These are phyloP conservation scores for Euptelea pleiosperma DNA, from an alignment of 164 flowering plant genomes.

Conservation along the genomic window DNA sequence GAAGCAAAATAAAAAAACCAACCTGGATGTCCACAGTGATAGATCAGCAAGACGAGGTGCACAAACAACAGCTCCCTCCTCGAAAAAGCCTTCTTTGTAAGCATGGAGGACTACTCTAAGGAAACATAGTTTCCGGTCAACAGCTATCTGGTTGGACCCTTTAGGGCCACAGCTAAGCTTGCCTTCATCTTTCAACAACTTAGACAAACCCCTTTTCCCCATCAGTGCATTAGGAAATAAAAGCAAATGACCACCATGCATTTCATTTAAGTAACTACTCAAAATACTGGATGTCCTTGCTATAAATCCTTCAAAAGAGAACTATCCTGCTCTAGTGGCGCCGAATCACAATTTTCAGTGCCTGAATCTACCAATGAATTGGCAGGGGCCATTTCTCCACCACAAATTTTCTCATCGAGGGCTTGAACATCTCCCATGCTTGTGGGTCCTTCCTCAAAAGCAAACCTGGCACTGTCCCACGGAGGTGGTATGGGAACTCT, in stretches of 20 bases:
- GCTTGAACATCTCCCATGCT: slow-evolving; percentile 5
- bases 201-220: slow-evolving; percentile 16
- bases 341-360: slow-evolving; percentile 5
- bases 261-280: slow-evolving; percentile 32
- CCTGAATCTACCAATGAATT: slow-evolving; percentile 3
- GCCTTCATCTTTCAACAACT: slow-evolving; percentile 28
- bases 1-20: slow-evolving; percentile 1
- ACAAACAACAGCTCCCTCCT: slow-evolving; percentile 84
- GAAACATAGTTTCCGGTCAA: slow-evolving; percentile 40
- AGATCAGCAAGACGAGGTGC: slow-evolving; percentile 69
- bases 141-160: slow-evolving; percentile 8
- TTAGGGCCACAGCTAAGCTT: slow-evolving; percentile 20
- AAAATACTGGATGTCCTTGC: slow-evolving; percentile 52
- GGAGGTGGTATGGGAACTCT: slow-evolving; percentile 70
- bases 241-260: slow-evolving; percentile 33
- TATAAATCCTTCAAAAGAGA: slow-evolving; percentile 39
- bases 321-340: slow-evolving; percentile 13
- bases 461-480: slow-evolving; percentile 44
- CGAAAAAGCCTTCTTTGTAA: slow-evolving; percentile 71
- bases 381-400: slow-evolving; percentile 8
- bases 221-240: slow-evolving; percentile 44
- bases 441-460: slow-evolving; percentile 19
- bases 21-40: slow-evolving; percentile 58
- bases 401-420: neutral
- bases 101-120: slow-evolving; percentile 71